Percentiles rank a stretch among this genome's conserved stretches.
These are phyloP conservation scores for Anthoceros angustus DNA, from an alignment of 225 moss, liverwort and hornwort genomes.

Conservation along the genomic window DNA sequence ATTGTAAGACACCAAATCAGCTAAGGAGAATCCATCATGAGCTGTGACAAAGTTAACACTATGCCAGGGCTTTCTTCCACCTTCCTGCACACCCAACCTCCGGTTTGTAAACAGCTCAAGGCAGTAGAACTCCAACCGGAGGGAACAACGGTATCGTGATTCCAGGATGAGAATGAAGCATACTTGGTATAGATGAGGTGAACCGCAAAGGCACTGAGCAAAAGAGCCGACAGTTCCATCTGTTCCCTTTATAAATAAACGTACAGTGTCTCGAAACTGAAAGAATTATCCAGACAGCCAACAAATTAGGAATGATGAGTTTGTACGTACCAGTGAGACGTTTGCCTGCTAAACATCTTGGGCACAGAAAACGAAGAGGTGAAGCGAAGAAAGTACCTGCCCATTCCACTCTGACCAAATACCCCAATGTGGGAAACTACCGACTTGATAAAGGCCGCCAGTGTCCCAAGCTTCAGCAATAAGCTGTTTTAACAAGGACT, in stretches of 20 bases:
- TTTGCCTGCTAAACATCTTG: not conserved
- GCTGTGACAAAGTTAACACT: conserved; percentile 81
- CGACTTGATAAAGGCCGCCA: conserved; percentile 85
- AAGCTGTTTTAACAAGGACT: conserved; percentile 24
- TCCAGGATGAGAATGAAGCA: not conserved
- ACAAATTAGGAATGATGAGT: not conserved
- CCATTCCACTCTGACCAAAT: conserved; percentile 96
- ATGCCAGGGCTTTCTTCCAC: conserved; percentile 80
- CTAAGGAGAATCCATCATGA: conserved; percentile 77
- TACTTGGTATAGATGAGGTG: conserved; percentile 79
- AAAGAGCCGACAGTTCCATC: conserved; percentile 59
- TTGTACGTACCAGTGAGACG: not conserved
- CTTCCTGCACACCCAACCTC: conserved; percentile 35
- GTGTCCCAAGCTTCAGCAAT: conserved; percentile 87
- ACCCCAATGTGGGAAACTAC: conserved; percentile 88
- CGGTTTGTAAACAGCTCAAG: not conserved
- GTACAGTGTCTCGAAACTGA: conserved; percentile 74
- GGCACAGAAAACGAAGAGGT: not conserved
- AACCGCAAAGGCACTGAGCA: conserved; percentile 82
- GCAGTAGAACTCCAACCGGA: not conserved
- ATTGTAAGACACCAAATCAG: conserved; percentile 77
- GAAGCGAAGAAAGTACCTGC: conserved; percentile 26
- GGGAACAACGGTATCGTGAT: not conserved
- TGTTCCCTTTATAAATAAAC: conserved; percentile 69
- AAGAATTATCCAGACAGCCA: not conserved